A percentile compares a stretch with the other conserved stretches of the same genome.
phyloP scores from a whole-genome alignment of 2,329 filamentous ascomycete genomes.

The Fusarium fujikuroi region DNA sequence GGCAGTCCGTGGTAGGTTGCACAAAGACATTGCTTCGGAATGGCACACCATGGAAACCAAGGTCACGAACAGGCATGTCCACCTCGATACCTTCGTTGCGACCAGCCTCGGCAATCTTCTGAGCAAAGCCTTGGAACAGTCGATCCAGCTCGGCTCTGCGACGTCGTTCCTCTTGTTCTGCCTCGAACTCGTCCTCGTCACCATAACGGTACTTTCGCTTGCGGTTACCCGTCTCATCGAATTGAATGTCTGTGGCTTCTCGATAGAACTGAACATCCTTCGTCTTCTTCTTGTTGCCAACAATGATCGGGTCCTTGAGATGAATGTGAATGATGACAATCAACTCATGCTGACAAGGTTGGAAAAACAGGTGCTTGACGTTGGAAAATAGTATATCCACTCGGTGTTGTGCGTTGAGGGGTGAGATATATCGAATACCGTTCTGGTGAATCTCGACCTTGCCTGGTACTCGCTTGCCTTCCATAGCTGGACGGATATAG shows the following conservation, averaged over 20 bases:
- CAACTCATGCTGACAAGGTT: constrained; percentile 94
- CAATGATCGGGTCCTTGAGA: constrained; percentile 96
- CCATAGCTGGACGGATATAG: constrained; percentile 93
- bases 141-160: constrained; percentile 92
- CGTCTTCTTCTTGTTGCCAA: constrained; percentile 97
- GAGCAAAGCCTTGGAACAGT: constrained; percentile 94
- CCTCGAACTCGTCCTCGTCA: constrained; percentile 98
- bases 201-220: constrained; percentile 98
- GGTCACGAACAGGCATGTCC: constrained; percentile 95
- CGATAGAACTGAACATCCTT: constrained; percentile 99
- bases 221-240: constrained; percentile 97
- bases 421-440: constrained; percentile 93
- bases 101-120: constrained; percentile 96
- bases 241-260: constrained; percentile 97
- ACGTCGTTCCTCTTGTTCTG: constrained; percentile 95
- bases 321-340: constrained; percentile 99
- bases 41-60: constrained; percentile 96
- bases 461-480: constrained; percentile 95
- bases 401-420: constrained; percentile 80
- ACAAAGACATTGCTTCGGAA: constrained; percentile 95
- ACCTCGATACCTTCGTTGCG: constrained; percentile 91
- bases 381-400: constrained; percentile 98
- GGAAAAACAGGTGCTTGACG: constrained; percentile 98
- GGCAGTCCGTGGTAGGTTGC: constrained; percentile 94
- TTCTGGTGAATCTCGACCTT: constrained; percentile 99